Evolutionary conservation across 352 stramenopile genomes (phyloP), one percentile per base, ranked within the genome.

Genomic region (Globisporangium megalacanthum): DNA sequence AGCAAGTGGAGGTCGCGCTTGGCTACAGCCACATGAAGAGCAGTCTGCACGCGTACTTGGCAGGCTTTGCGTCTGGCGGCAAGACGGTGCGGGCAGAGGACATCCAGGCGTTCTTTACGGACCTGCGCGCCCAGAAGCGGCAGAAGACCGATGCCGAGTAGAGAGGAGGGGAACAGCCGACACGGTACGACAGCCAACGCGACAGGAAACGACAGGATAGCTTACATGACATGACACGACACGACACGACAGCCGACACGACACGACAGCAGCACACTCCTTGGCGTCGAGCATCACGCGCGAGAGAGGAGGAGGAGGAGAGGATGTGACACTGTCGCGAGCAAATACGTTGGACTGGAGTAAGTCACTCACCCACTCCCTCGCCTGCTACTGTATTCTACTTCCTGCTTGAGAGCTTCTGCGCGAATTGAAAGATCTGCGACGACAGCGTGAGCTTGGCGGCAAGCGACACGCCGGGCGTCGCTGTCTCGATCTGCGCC

Each of bases 401-500:
- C 62, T 61, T 70, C 82, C 63, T 79, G 68, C 39, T 79, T 61
- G 48, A 80, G 83, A n/a, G n/a, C 49, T 80, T 82, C 55, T 56
- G 29, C 25, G 80, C 25, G 45, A 82, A 78, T 54, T 75, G 72
- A 49, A 88, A 83, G 5, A 82, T 46, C 54, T 81, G 73, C 13
- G 72, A 55, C 14, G 71, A 75, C 39, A 84, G 50, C 47, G 77
- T 78, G 20, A 65, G 55, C 45, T 70, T 48, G 6, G 76, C 73
- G 45, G 66, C 46, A 8, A 90, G 58, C 22, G 70, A 55, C 25
- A 94, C 79, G 25, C 88, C 89, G 44, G 83, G 75, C 46, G 68
- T 83, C 0, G 86, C 82, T 15, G 80, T 88, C 68, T 97, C 89
- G 46, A 97, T 86, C 44, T 58, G 80, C 17, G 84, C 86, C 15